Evolutionary conservation across 352 stramenopile genomes (phyloP), one percentile per base, ranked within the genome.

Genomic region (Pythium sp.): DNA sequence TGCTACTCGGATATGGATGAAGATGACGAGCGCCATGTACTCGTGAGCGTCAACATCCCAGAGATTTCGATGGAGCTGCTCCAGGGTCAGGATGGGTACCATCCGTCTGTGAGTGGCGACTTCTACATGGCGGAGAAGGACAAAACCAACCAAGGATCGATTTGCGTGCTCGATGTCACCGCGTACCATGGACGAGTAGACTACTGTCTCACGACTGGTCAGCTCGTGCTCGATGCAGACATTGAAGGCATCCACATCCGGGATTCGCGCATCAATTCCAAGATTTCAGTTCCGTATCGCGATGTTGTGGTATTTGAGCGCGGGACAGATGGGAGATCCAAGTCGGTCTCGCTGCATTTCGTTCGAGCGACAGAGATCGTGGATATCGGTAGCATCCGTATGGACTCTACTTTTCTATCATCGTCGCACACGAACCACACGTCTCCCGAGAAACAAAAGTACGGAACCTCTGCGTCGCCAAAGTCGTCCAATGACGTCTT

Each of bases 41-140:
- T 91, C 6, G 64, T 93, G 49, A 82, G 81, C 2, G 20, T 89
- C 2, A 67, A 79, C 38, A 77, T 92, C 56, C 88, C 88, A 15
- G 86, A 93, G 65, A 76, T 95, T 20, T 83, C 88, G 46, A 83
- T 95, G 71, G 88, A 95, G 57, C 76, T 95, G 69, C 71, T 94
- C 15, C 79, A 92, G 59, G 84, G 86, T 0, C 76, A 92, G 58
- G 69, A 90, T 57, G 88, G 88, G 5, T 95, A 94, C 60, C 82
- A 94, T 36, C 88, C 86, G 12, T 91, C 85, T 5, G 81, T 73
- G 51, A 91, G 79, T 70, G 88, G 84, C 18, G 86, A 94, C 60
- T 67, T 95, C 2, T 87, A 80, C 30, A 91, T 94, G 84, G 82
- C 81, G 12, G 80, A 89, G 30, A 80, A 77, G 28, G 74, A 77